Evolutionary conservation across 331 rosid species (phyloP), one percentile per base, ranked within the genome.

Genomic region (Rhamnella rubrinervis): DNA sequence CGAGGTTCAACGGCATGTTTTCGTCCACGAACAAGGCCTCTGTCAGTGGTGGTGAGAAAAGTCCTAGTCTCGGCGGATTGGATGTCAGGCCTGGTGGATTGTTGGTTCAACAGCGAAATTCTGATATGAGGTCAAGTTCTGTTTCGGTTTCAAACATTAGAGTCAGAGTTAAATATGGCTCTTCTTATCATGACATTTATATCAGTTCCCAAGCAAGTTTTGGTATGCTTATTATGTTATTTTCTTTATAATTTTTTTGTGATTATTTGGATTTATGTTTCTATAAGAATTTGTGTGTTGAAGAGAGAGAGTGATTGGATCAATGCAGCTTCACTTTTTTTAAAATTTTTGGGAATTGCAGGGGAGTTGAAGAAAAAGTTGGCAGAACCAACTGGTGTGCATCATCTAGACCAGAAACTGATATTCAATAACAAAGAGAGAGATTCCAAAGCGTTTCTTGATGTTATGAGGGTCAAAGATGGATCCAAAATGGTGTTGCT

Each of bases 81-180:
- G 97, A 90, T 65, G 53, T 90, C 40, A 85, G 90, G 73, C 98
- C 97, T 4, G 93, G 98, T 51, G 98, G 97, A 77, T 85, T 93
- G 97, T 47, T 93, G 51, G 97, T 93, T 7, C 98, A 93, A 41
- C 88, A 77, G 72, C 82, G 98, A 49, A 75, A 73, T 61, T 70
- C 76, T 1, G 84, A 79, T 52, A 50, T 1, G 55, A 75, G 76
- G 67, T 82, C 64, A 6, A 70, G 71, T 17, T 61, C 73, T 71
- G 59, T 69, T 37, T 64, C 84, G 23, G 39, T 66, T 37, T 74
- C 88, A 14, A 76, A 76, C 72, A 82, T 93, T 75, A 81, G 57
- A 68, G 75, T 93, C 56, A 85, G 81, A 62, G 96, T 90, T 18
- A 90, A 90, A 69, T 78, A 80, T 76, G 90, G 80, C 60, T 79